Evolutionary conservation across 2,329 filamentous ascomycete species (phyloP), one percentile per base, ranked within the genome.

Genomic region (Drechslera avenae): DNA sequence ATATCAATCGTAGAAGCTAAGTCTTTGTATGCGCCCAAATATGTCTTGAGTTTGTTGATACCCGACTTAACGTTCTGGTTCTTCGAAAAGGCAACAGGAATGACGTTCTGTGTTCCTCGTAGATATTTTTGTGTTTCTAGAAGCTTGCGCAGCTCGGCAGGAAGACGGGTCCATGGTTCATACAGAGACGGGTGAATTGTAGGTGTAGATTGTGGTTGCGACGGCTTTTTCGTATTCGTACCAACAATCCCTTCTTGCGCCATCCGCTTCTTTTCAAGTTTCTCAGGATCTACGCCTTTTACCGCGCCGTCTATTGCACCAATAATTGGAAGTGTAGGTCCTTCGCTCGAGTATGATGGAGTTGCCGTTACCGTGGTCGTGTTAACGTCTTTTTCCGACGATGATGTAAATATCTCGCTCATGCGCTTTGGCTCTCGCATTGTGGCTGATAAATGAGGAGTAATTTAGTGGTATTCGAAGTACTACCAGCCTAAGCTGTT

Each of bases 21-120:
- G 18, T 53, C 40, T 18, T 32, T 45, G 21, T 55, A 49, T 4
- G 43, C 49, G 26, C 54, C 46, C 3, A 65, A 50, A 3, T 50
- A 46, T 4, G 35, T 46, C 33, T 56, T 54, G 10, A 67, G 7
- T 7, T 39, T 42, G 6, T 55, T 58, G 16, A 67, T 57, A 3
- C 54, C 61, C 0, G 56, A 35, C n/a, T 50, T 59, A 28, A 67
- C 39, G 14, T 62, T 66, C 18, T 62, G 57, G 13, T 67, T 67
- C 33, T 47, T 56, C n/a, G 52, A 56, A 21, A 56, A 62, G 8
- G 62, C 62, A 1, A 66, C 21, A 0, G 59, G 57, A 13, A 55
- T 31, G 17, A 57, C 35, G 14, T 57, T 53, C 8, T 52, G 34
- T 28, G 45, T 34, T 4, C 13, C 34, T 31, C 41, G 42, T 10